phyloP scores from a whole-genome alignment of 495 filamentous ascomycete species.

The Poronia punctata region DNA sequence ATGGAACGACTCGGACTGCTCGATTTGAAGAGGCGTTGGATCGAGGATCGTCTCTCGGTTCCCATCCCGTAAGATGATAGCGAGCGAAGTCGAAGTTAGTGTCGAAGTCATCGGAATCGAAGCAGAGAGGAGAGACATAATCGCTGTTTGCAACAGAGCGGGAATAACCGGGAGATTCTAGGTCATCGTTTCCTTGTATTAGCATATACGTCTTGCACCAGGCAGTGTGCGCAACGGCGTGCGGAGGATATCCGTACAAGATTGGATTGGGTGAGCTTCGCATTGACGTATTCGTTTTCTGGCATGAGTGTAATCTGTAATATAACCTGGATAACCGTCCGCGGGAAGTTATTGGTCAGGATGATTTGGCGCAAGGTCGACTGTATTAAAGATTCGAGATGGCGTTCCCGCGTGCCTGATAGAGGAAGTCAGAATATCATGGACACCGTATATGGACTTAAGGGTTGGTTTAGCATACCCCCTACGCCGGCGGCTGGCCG shows the following conservation, averaged over 20 bases:
- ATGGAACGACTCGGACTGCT: slow-evolving; percentile 60
- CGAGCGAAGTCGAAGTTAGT: slow-evolving; percentile 56
- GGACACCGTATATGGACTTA: slow-evolving; percentile 21
- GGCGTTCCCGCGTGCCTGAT: slow-evolving; percentile 61
- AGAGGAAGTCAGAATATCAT: slow-evolving; percentile 35
- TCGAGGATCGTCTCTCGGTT: slow-evolving; percentile 40
- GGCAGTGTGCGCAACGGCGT: neutral
- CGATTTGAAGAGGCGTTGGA: slow-evolving; percentile 48
- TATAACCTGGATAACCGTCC: slow-evolving; percentile 59
- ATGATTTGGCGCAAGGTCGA: slow-evolving; percentile 62
- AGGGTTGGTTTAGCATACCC: slow-evolving; percentile 44
- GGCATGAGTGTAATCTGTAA: slow-evolving; percentile 55
- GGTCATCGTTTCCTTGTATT: slow-evolving; percentile 1
- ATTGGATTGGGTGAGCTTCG: slow-evolving; percentile 43
- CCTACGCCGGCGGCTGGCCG: slow-evolving; percentile 79
- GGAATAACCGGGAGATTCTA: slow-evolving; percentile 72
- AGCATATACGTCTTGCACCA: slow-evolving; percentile 11
- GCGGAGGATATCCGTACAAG: slow-evolving; percentile 26
- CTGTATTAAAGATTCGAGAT: slow-evolving; percentile 64
- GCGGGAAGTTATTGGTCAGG: slow-evolving; percentile 59
- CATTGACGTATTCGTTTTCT: slow-evolving; percentile 47
- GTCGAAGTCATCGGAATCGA: slow-evolving; percentile 67
- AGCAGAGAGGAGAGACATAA: slow-evolving; percentile 69
- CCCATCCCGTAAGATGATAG: slow-evolving; percentile 45
- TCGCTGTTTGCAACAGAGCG: slow-evolving; percentile 62